phyloP scores from a whole-genome alignment of 2,329 filamentous ascomycete genomes.

The Metarhizium robertsii region DNA sequence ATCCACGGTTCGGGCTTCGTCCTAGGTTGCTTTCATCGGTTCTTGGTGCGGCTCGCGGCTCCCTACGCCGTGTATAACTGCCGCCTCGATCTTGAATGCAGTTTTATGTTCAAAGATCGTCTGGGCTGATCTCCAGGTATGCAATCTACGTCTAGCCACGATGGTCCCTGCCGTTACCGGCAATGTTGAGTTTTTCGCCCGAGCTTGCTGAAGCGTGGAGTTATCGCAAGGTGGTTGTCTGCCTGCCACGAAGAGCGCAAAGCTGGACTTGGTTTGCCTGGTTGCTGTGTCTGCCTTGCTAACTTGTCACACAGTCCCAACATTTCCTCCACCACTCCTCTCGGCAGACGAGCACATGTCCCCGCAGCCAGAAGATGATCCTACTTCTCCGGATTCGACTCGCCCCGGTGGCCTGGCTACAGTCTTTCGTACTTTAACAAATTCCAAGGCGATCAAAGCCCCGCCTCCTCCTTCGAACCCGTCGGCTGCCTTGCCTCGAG shows the following conservation, averaged over 20 bases:
- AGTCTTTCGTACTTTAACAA: constrained; percentile 54
- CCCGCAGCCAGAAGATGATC: constrained; percentile 48
- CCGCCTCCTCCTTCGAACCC: constrained; percentile 33
- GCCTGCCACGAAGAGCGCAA: not conserved
- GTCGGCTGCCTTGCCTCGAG: constrained; percentile 27
- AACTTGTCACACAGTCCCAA: constrained; percentile 4
- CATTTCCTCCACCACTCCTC: constrained; percentile 2
- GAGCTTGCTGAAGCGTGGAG: not conserved
- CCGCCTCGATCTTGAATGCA: not conserved
- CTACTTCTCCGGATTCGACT: constrained; percentile 45
- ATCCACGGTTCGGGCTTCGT: not conserved
- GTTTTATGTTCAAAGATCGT: not conserved
- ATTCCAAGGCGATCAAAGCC: constrained; percentile 44
- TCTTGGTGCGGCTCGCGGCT: constrained; percentile 3
- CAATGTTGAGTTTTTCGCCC: not conserved
- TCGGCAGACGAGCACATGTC: constrained; percentile 44
- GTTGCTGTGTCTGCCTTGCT: not conserved
- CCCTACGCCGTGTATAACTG: not conserved
- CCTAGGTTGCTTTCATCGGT: not conserved
- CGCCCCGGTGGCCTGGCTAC: constrained; percentile 48
- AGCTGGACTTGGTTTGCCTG: not conserved
- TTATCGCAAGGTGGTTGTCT: not conserved
- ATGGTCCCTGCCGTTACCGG: not conserved
- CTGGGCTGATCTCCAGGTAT: constrained; percentile 2
- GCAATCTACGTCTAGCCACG: not conserved